Evolutionary conservation across 2,329 filamentous ascomycete genomes (phyloP).

Genomic region (Aspergillus amoenus): DNA sequence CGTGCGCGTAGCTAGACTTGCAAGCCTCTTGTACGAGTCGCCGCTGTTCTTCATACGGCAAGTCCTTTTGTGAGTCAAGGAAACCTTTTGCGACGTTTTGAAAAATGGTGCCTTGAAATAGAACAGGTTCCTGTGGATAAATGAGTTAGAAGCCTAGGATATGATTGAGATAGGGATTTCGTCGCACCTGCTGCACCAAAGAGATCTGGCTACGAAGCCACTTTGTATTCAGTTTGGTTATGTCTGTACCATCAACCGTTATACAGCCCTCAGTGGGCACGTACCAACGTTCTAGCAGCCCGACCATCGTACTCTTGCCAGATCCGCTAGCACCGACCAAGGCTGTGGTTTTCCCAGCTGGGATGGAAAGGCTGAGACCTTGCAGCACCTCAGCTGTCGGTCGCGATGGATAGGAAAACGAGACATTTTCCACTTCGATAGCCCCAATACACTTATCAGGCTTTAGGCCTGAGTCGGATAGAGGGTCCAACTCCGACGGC

Average conservation of each 20-base stretch:
- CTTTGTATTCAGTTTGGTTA: slow-evolving; percentile 75
- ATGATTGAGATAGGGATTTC: not conserved
- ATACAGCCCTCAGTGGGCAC: slow-evolving; percentile 80
- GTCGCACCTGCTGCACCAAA: slow-evolving; percentile 55
- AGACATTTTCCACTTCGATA: slow-evolving; percentile 77
- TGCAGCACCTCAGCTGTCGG: slow-evolving; percentile 88
- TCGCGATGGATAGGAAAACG: slow-evolving; percentile 91
- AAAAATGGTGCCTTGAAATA: slow-evolving; percentile 87
- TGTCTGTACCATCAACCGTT: slow-evolving; percentile 77
- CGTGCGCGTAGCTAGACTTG: slow-evolving; percentile 88
- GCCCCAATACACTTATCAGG: slow-evolving; percentile 71
- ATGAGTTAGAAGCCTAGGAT: not conserved
- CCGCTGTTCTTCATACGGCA: slow-evolving; percentile 65
- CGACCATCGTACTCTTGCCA: slow-evolving; percentile 92
- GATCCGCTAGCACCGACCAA: slow-evolving; percentile 92
- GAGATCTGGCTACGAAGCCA: slow-evolving; percentile 93
- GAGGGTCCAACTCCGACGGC: slow-evolving; percentile 76
- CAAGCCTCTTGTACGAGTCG: slow-evolving; percentile 75
- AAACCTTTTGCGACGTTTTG: slow-evolving; percentile 86
- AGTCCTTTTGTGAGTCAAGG: slow-evolving; percentile 75
- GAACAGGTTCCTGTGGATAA: slow-evolving; percentile 79
- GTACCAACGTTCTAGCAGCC: slow-evolving; percentile 91
- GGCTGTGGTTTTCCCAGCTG: slow-evolving; percentile 87
- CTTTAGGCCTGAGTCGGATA: slow-evolving; percentile 67
- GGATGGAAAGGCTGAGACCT: slow-evolving; percentile 73